Conservation (phyloP, 75 land plant species). For the Chamaecyparis obtusa region DNA sequence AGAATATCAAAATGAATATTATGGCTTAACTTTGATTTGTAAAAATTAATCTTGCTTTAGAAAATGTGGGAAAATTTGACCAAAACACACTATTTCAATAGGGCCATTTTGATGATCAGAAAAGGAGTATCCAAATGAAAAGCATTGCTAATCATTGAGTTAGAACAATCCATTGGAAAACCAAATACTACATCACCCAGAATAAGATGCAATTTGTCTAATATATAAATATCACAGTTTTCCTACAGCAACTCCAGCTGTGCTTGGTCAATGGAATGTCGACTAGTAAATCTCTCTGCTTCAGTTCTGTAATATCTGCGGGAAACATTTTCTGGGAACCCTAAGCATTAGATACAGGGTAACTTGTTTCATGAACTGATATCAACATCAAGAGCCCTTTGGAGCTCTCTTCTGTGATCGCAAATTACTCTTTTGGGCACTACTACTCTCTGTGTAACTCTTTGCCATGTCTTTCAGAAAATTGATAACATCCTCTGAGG, state of each 20-base stretch:
- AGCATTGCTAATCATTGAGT: background rate
- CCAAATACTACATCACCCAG: background rate
- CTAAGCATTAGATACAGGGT: background rate
- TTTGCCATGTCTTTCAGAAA: constrained; percentile 62
- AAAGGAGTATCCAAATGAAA: background rate
- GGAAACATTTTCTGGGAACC: background rate
- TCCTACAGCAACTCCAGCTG: background rate
- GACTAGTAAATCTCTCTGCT: background rate
- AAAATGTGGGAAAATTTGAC: background rate
- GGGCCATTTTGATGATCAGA: background rate
- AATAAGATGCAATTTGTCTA: background rate
- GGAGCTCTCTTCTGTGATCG: background rate
- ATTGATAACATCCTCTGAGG: constrained; percentile 75
- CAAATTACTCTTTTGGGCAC: background rate
- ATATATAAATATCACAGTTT: background rate
- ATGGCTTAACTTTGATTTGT: too few species aligned
- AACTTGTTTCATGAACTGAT: background rate
- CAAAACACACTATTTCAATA: background rate
- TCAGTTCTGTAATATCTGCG: background rate
- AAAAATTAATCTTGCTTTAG: too few species aligned
- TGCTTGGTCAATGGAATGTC: background rate
- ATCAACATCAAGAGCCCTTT: background rate
- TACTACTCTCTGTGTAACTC: background rate
- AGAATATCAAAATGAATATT: too few species aligned
- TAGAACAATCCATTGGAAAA: background rate